Conservation (phyloP, 2,329 filamentous ascomycete genomes). For the Aspergillus ustus region DNA sequence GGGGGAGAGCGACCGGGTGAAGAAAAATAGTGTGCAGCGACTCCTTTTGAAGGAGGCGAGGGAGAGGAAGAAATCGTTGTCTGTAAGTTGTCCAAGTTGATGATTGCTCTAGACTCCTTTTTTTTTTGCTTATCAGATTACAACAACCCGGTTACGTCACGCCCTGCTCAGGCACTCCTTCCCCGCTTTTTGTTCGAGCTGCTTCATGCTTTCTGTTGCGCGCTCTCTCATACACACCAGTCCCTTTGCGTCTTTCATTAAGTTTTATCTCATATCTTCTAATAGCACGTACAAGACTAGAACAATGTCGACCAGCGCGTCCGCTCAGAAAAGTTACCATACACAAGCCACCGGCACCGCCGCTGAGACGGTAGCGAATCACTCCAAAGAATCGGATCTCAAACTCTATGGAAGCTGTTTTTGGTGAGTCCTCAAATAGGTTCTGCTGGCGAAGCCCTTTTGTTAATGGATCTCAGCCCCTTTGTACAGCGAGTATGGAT, state of each 20-base stretch:
- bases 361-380: constrained; percentile 69
- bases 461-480: constrained; percentile 57
- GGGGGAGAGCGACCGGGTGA: constrained; percentile 75
- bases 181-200: constrained; percentile 14
- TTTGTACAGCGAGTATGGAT: constrained; percentile 92
- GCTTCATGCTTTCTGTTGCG: background rate
- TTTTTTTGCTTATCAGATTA: constrained; percentile 3
- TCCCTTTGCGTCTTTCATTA: background rate
- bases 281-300: constrained; percentile 26
- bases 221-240: background rate
- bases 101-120: constrained; percentile 1
- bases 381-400: constrained; percentile 70
- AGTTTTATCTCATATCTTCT: constrained; percentile 16
- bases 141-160: constrained; percentile 20
- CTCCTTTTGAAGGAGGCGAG: constrained; percentile 67
- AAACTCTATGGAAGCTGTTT: constrained; percentile 84
- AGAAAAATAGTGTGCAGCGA: constrained; percentile 77
- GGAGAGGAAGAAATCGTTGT: constrained; percentile 62
- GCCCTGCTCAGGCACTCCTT: background rate
- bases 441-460: constrained; percentile 18
- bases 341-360: constrained; percentile 75
- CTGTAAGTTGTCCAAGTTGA: constrained; percentile 48
- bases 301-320: constrained; percentile 54
- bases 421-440: constrained; percentile 60
- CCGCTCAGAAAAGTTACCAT: constrained; percentile 68